A percentile compares a stretch with the other conserved stretches of the same genome.
Conservation (phyloP, 306 rosid species). For the Fragaria ananassa region DNA sequence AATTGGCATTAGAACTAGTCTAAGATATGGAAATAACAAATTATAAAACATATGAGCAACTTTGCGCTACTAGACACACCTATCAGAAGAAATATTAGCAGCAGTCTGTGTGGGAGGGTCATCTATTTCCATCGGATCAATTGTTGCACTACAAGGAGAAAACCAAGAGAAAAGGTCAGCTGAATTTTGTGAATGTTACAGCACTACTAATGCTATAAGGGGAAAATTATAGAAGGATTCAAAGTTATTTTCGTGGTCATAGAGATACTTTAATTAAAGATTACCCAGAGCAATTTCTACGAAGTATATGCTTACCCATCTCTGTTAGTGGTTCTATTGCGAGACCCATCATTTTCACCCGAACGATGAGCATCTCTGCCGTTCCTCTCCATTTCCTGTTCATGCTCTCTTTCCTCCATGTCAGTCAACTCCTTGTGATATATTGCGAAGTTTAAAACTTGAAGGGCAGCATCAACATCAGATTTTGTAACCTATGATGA, state of each 20-base stretch:
- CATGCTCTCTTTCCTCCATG: slow-evolving; percentile 91
- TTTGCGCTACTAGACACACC: slow-evolving; percentile 38
- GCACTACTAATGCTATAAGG: neutral
- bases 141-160: slow-evolving; percentile 37
- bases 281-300: neutral
- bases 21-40: neutral
- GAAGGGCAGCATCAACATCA: slow-evolving; percentile 90
- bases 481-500: slow-evolving; percentile 65
- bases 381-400: slow-evolving; percentile 66
- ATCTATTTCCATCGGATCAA: slow-evolving; percentile 73
- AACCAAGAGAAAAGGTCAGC: slow-evolving; percentile 18
- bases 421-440: slow-evolving; percentile 89
- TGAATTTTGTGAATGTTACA: slow-evolving; percentile 4
- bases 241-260: neutral
- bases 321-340: slow-evolving; percentile 34
- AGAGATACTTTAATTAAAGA: neutral
- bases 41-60: slow-evolving; percentile 15
- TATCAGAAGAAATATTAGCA: slow-evolving; percentile 54
- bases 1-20: slow-evolving; percentile 16
- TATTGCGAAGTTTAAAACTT: slow-evolving; percentile 85
- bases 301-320: slow-evolving; percentile 43
- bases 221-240: neutral
- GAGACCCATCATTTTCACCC: slow-evolving; percentile 48
- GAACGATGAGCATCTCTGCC: slow-evolving; percentile 48
- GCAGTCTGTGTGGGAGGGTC: slow-evolving; percentile 53